Evolutionary conservation across 2,329 filamentous ascomycete species (phyloP).

Genomic region (Cordyceps pruinosa): DNA sequence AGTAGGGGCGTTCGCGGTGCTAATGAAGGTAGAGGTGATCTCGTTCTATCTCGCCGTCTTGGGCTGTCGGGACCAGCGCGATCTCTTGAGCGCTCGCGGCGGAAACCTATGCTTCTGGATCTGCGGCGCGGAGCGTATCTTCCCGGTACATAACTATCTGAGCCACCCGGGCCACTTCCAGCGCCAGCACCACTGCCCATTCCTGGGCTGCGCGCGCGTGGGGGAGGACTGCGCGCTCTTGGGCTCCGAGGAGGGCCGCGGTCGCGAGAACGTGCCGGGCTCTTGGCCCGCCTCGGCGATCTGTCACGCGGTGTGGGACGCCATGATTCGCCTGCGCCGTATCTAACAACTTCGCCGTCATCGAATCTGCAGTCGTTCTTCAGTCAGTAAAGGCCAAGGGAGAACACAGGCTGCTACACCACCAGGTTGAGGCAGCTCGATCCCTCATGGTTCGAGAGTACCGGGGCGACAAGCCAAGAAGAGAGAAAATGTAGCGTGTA

Average conservation of each 20-base stretch:
- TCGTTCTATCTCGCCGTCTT: constrained; percentile 29
- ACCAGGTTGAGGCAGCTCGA: background rate
- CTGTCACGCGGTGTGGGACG: constrained; percentile 44
- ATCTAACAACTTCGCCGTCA: constrained; percentile 55
- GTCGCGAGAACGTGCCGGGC: constrained; percentile 24
- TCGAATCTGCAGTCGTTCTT: constrained; percentile 39
- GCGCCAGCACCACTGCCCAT: background rate
- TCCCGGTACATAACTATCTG: constrained; percentile 41
- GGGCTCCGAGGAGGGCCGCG: constrained; percentile 25
- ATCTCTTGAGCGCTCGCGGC: constrained; percentile 35
- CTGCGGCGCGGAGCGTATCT: constrained; percentile 35
- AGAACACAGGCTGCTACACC: too few species aligned
- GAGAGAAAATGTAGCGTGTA: background rate
- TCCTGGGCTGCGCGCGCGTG: constrained; percentile 7
- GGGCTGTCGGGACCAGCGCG: constrained; percentile 26
- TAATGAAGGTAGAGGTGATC: constrained; percentile 23
- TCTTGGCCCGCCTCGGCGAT: constrained; percentile 25
- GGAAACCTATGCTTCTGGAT: constrained; percentile 35
- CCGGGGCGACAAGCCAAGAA: background rate
- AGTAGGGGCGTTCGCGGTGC: background rate
- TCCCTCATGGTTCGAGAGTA: background rate
- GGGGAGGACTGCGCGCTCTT: constrained; percentile 31
- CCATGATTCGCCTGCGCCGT: constrained; percentile 56
- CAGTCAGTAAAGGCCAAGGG: background rate
- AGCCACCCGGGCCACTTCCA: constrained; percentile 21